Evolutionary conservation across 148 eudicot species (phyloP).

Genomic region (Heliosperma pusillum): DNA sequence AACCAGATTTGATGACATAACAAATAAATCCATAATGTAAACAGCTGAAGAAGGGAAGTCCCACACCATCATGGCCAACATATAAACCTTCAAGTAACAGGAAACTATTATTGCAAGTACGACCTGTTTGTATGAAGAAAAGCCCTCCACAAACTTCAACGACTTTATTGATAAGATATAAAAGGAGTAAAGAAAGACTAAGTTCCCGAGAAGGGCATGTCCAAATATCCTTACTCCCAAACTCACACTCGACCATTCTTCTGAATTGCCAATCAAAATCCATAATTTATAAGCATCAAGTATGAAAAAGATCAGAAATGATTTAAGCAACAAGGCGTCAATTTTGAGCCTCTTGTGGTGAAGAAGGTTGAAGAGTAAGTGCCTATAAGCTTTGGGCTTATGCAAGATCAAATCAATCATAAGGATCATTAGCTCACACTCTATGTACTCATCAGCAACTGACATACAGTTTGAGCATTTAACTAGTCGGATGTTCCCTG

Average conservation of each 20-base stretch:
- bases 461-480: slow-evolving; percentile 74
- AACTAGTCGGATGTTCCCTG: slow-evolving; percentile 79
- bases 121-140: slow-evolving; percentile 43
- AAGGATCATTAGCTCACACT: slow-evolving; percentile 84
- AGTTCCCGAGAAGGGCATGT: slow-evolving; percentile 46
- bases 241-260: slow-evolving; percentile 20
- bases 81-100: slow-evolving; percentile 71
- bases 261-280: slow-evolving; percentile 28
- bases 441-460: slow-evolving; percentile 83
- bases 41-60: slow-evolving; percentile 65
- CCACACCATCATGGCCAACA: slow-evolving; percentile 77
- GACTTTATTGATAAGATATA: slow-evolving; percentile 34
- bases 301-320: slow-evolving; percentile 37
- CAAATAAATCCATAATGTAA: slow-evolving; percentile 58
- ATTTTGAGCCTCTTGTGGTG: slow-evolving; percentile 35
- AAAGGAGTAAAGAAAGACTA: slow-evolving; percentile 40
- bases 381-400: slow-evolving; percentile 87
- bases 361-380: slow-evolving; percentile 70
- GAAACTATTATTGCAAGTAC: slow-evolving; percentile 60
- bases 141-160: slow-evolving; percentile 36
- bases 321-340: slow-evolving; percentile 54
- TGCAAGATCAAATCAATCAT: slow-evolving; percentile 78
- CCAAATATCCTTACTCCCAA: slow-evolving; percentile 36
- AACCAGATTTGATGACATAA: slow-evolving; percentile 74
- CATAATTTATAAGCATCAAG: slow-evolving; percentile 53